These are phyloP conservation scores for Trichoderma parareesei DNA, from an alignment of 495 filamentous ascomycete species.

Conservation along the genomic window DNA sequence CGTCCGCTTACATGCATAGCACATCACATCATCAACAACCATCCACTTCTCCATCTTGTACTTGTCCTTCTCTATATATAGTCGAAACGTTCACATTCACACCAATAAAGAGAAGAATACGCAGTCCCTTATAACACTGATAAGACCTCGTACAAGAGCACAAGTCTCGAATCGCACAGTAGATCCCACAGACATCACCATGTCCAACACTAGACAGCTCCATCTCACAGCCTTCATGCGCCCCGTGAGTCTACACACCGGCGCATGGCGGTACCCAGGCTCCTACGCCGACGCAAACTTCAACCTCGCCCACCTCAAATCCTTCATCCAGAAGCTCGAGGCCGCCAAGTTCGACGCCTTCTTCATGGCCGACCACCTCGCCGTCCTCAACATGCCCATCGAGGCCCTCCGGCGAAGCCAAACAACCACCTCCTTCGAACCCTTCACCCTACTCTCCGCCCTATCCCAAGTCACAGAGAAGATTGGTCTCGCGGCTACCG, in stretches of 20 bases:
- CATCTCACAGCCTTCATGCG: conserved; percentile 55
- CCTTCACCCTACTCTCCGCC: conserved; percentile 40
- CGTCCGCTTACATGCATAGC: not conserved
- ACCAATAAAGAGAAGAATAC: too few relatives aligned
- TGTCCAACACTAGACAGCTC: conserved; percentile 27
- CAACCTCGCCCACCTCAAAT: conserved; percentile 45
- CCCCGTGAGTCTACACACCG: conserved; percentile 48
- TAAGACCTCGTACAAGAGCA: not conserved
- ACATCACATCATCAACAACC: not conserved
- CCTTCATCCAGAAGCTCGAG: conserved; percentile 49
- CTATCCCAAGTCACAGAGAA: conserved; percentile 43
- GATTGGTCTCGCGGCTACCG: conserved; percentile 44
- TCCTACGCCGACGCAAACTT: conserved; percentile 52
- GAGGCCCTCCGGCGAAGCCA: conserved; percentile 51
- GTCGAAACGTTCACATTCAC: too few relatives aligned
- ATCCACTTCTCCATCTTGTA: not conserved
- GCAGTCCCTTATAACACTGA: too few relatives aligned
- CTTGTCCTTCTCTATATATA: too few relatives aligned
- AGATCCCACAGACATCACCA: not conserved
- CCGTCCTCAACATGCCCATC: conserved; percentile 49
- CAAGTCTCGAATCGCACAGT: not conserved
- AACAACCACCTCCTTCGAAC: conserved; percentile 47
- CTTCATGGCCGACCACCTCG: conserved; percentile 55
- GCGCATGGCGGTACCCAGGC: conserved; percentile 50
- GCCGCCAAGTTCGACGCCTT: conserved; percentile 54